These are phyloP conservation scores for Xylariomycetidae sp. DNA, from an alignment of 2,329 filamentous ascomycete genomes.

Conservation along the genomic window DNA sequence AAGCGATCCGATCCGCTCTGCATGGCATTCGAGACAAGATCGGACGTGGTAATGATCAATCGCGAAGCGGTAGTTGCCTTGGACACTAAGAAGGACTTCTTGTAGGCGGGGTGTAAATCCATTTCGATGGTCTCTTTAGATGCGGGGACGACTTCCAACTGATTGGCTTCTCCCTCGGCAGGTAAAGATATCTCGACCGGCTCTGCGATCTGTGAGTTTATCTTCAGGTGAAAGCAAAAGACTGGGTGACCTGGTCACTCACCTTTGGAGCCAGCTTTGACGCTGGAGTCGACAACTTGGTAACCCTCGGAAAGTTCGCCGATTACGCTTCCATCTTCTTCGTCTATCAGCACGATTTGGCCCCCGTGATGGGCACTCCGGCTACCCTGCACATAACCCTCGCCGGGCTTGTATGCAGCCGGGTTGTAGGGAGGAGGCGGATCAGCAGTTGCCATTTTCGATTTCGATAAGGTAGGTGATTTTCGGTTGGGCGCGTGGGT, in stretches of 20 bases:
- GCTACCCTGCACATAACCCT: slow-evolving; percentile 65
- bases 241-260: slow-evolving; percentile 24
- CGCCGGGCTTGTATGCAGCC: slow-evolving; percentile 69
- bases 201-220: slow-evolving; percentile 38
- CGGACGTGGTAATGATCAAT: slow-evolving; percentile 82
- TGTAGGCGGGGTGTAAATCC: slow-evolving; percentile 84
- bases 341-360: slow-evolving; percentile 87
- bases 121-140: slow-evolving; percentile 67
- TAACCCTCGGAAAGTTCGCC: slow-evolving; percentile 84
- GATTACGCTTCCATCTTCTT: slow-evolving; percentile 92
- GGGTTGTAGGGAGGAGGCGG: slow-evolving; percentile 69
- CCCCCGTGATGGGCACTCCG: slow-evolving; percentile 55
- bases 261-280: slow-evolving; percentile 91
- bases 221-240: not conserved
- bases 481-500: too few species aligned
- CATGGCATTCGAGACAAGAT: slow-evolving; percentile 71
- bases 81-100: slow-evolving; percentile 77
- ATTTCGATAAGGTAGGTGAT: slow-evolving; percentile 28
- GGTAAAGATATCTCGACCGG: slow-evolving; percentile 76
- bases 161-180: slow-evolving; percentile 56
- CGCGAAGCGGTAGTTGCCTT: slow-evolving; percentile 84
- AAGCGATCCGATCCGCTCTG: slow-evolving; percentile 74
- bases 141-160: slow-evolving; percentile 58
- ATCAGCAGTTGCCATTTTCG: slow-evolving; percentile 35
- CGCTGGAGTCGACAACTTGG: slow-evolving; percentile 69